Base-by-base conservation (phyloP, 1,139 yeast species). In the Yamadazyma sp. region DNA sequence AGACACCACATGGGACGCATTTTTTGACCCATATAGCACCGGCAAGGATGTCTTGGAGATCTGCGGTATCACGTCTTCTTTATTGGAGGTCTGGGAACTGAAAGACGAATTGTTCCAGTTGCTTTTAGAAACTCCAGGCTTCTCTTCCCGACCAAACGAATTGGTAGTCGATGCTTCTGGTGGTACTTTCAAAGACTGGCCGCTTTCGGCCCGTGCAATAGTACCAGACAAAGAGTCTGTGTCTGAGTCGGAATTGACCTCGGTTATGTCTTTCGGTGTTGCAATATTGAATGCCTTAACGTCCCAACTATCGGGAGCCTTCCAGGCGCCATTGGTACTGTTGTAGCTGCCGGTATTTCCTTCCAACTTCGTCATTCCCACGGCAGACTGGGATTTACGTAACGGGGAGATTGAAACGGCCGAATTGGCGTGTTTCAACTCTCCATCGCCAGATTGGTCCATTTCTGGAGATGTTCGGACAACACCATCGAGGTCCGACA, bases 271-370 rank as follows among this genome's bases (percentile, higher is more conserved):
- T 4, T 45, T 38, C 3, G 41, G 42, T 16, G 41, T 31, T 2
- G 39, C 28, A n/a, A 41, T 34, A 15, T 39, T 47, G 14, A 54
- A 71, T 4, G 64, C 62, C 46, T 78, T 80, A 7, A 83, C 87
- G 47, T 82, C 90, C 92, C 92, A 84, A 53, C 85, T 78, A 52
- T 84, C 90, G 0, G 92, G 92, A 1, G 92, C 86, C 26, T 69
- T 70, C 92, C 92, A 79, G 8, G 38, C 27, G 6, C 42, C 42
- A 18, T 18, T 26, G 11, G 23, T 17, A 13, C 39, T 29, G 22
- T 23, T 24, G 10, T 18, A 24, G n/a, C 33, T 18, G 4, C 36
- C 36, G 3, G 27, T 25, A 10, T 26, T 25, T 2, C 28, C 20
- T 3, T 28, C 38, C 11, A n/a, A 6, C 22, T 33, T 38, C 7